Percentiles rank a stretch among this genome's conserved stretches.
Evolutionary conservation across 2,329 filamentous ascomycete species (phyloP).

Genomic region (Fusarium mundagurra): DNA sequence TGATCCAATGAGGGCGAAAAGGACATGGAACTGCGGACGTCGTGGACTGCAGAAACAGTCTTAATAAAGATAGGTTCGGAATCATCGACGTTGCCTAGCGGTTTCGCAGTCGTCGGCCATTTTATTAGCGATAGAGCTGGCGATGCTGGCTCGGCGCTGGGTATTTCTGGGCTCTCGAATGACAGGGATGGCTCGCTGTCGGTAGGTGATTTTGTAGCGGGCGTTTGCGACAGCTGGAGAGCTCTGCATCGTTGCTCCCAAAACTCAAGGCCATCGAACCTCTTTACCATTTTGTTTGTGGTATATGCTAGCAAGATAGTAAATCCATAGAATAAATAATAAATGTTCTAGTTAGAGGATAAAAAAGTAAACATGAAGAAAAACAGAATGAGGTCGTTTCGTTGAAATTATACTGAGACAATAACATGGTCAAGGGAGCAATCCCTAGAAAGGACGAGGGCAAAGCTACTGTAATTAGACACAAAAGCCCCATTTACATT

Average conservation of each 20-base stretch:
- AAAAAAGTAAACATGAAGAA: neutral
- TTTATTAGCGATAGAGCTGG: neutral
- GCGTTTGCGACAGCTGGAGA: neutral
- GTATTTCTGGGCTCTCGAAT: neutral
- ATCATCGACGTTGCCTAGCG: neutral
- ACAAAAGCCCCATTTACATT: neutral
- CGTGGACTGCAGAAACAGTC: neutral
- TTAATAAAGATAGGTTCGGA: neutral
- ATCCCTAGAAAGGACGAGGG: neutral
- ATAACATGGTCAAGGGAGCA: neutral
- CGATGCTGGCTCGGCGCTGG: neutral
- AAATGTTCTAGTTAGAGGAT: neutral
- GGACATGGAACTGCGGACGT: slow-evolving; percentile 15
- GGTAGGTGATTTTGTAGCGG: neutral
- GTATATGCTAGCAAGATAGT: neutral
- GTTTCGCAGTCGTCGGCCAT: neutral
- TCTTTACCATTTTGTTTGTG: neutral
- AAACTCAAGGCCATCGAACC: slow-evolving; percentile 17
- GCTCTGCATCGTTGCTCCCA: slow-evolving; percentile 13
- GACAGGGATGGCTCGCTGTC: slow-evolving; percentile 1
- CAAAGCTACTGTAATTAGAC: slow-evolving; percentile 12
- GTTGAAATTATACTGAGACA: slow-evolving; percentile 14
- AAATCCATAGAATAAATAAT: neutral
- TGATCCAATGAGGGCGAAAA: slow-evolving; percentile 2
- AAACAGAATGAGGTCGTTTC: neutral